phyloP scores from a whole-genome alignment of 257 asterid species.

The Avicennia marina region DNA sequence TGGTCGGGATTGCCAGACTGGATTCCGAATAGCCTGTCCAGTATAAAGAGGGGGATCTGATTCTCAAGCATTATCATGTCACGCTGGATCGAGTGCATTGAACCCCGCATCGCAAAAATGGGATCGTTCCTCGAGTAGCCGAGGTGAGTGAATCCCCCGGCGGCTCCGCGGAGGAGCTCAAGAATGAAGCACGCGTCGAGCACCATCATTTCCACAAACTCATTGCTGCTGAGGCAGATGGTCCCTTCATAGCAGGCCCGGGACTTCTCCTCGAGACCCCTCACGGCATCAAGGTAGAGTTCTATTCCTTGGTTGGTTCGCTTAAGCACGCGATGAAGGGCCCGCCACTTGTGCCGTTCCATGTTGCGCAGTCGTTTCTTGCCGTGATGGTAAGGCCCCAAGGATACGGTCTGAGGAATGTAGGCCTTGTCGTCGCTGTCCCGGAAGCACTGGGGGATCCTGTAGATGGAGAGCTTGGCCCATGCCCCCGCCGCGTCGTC shows the following conservation, averaged over 20 bases:
- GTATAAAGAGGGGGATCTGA: slow-evolving; percentile 68
- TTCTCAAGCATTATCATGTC: slow-evolving; percentile 97
- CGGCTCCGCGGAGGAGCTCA: slow-evolving; percentile 71
- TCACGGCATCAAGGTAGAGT: slow-evolving; percentile 45
- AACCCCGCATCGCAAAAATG: slow-evolving; percentile 70
- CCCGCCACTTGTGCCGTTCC: slow-evolving; percentile 89
- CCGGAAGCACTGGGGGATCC: slow-evolving; percentile 60
- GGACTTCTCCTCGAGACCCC: slow-evolving; percentile 53
- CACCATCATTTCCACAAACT: slow-evolving; percentile 79
- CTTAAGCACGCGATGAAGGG: slow-evolving; percentile 49
- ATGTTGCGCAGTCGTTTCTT: slow-evolving; percentile 46
- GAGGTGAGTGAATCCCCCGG: slow-evolving; percentile 50
- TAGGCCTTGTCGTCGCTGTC: slow-evolving; percentile 67
- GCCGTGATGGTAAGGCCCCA: slow-evolving; percentile 80
- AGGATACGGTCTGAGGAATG: slow-evolving; percentile 68
- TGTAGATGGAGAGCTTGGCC: slow-evolving; percentile 63
- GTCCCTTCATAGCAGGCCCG: slow-evolving; percentile 70
- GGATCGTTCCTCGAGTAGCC: slow-evolving; percentile 80
- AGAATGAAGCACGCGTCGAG: slow-evolving; percentile 67
- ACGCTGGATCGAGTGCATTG: slow-evolving; percentile 79
- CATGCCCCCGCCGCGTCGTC: slow-evolving; percentile 59
- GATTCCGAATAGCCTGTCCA: slow-evolving; percentile 46
- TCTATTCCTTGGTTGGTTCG: slow-evolving; percentile 48
- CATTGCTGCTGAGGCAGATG: slow-evolving; percentile 51
- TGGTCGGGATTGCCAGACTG: slow-evolving; percentile 47